Evolutionary conservation across 2,329 filamentous ascomycete species (phyloP), one percentile per base, ranked within the genome.

Genomic region (Exophiala alcalophila): DNA sequence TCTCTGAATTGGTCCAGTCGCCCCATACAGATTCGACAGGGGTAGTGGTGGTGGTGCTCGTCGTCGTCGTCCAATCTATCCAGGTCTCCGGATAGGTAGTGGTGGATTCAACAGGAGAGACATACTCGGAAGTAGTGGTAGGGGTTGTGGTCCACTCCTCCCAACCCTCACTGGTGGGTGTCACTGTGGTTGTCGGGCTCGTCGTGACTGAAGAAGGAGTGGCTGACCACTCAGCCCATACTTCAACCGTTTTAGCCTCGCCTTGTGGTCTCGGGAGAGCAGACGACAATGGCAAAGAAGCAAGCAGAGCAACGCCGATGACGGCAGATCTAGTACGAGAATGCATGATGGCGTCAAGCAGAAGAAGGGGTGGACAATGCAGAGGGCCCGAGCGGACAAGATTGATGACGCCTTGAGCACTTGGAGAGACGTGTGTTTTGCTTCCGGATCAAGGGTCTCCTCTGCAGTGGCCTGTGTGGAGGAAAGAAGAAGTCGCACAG

Each of bases 191-290:
- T 8, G 12, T 30, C 27, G 27, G 27, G 27, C 9, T 30, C 27
- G 27, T 30, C 9, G 27, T 30, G 27, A 14, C 15, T 14, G 30
- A 11, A 12, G 30, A 18, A 18, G 30, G 18, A 12, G 30, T 33
- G 12, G 30, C 20, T 33, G 12, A 18, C 30, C 30, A 33, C 10
- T 33, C 30, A 18, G 6, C 30, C 30, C 30, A 33, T 9, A 33
- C 12, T 30, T 30, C 27, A 30, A 14, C 15, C 11, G 8, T 30
- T 8, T 8, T 30, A 16, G 28, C 14, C 15, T 5, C 18, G 3
- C n/a, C 16, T n/a, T 41, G 39, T 10, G 39, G 31, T 31, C 27
- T 30, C 10, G 40, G 40, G 9, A 44, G 33, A n/a, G 40, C 40
- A 38, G n/a, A 23, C 7, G 33, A 38, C 19, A 38, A 25, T 15